Conservation (phyloP, 164 flowering plant genomes). For the Chimonanthus praecox region DNA sequence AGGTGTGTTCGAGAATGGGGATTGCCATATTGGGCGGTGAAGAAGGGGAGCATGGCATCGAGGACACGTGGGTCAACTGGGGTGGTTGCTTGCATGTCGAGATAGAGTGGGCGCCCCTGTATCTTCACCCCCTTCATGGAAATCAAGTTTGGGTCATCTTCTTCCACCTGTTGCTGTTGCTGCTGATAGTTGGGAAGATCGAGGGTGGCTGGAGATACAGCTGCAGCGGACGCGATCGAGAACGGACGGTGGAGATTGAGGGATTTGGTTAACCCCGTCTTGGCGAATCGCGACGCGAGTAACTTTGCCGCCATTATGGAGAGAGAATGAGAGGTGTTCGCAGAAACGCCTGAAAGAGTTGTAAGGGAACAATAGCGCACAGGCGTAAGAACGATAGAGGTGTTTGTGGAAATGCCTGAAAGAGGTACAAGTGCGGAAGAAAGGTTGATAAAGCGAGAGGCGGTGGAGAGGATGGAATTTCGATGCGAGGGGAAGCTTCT, state of each 20-base stretch:
- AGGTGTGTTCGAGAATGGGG: conserved; percentile 97
- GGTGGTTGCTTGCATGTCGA: conserved; percentile 91
- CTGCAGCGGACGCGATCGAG: conserved; percentile 36
- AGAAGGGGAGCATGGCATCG: conserved; percentile 88
- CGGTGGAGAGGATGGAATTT: too few relatives aligned
- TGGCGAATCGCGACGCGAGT: conserved; percentile 18
- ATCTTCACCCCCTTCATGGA: conserved; percentile 81
- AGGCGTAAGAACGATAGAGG: too few relatives aligned
- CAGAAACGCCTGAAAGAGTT: background rate
- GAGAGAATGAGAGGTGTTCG: background rate
- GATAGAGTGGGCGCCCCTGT: conserved; percentile 78
- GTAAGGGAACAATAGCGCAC: too few relatives aligned
- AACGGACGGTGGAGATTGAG: conserved; percentile 30
- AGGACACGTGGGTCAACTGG: conserved; percentile 93
- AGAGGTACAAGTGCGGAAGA: too few relatives aligned
- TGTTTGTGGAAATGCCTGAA: too few relatives aligned
- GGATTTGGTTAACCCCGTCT: background rate
- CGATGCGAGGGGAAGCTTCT: too few relatives aligned
- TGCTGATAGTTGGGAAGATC: background rate
- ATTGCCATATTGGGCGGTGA: conserved; percentile 69
- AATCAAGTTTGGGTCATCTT: conserved; percentile 30
- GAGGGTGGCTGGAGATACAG: background rate
- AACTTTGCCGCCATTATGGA: conserved; percentile 20
- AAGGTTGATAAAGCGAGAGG: too few relatives aligned
- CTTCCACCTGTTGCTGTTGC: background rate